Conservation (phyloP, 23 red algal species). For the Gracilaria domingensis region DNA sequence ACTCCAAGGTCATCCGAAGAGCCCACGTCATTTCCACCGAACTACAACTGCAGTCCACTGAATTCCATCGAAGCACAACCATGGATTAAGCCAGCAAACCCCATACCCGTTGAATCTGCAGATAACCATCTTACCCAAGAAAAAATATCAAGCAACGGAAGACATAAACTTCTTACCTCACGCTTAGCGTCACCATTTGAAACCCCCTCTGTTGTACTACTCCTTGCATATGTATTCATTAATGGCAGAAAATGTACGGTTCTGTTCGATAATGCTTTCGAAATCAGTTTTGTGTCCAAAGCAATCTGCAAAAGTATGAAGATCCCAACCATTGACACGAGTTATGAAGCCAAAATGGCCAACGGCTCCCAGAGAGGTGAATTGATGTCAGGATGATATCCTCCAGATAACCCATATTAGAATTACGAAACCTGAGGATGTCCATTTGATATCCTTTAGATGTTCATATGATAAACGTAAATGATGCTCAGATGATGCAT, state of each 20-base stretch:
- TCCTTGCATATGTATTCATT: background rate
- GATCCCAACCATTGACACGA: background rate
- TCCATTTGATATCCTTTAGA: too few relatives aligned
- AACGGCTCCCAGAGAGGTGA: too few relatives aligned
- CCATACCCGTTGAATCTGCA: background rate
- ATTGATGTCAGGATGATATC: too few relatives aligned
- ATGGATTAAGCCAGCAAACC: background rate
- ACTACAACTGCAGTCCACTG: background rate
- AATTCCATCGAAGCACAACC: background rate
- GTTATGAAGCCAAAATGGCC: background rate
- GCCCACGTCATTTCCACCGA: background rate
- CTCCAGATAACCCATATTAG: too few relatives aligned
- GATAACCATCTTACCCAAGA: background rate
- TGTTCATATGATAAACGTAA: too few relatives aligned
- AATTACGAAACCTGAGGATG: too few relatives aligned
- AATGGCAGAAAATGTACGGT: slow-evolving; percentile 21
- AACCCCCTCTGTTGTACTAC: background rate
- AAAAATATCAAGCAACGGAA: background rate
- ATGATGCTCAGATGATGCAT: too few relatives aligned
- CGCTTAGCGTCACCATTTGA: slow-evolving; percentile 7
- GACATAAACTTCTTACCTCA: background rate
- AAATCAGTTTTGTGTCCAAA: slow-evolving; percentile 12
- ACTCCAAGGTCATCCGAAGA: background rate
- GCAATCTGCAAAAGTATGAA: background rate
- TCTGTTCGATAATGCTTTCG: slow-evolving; percentile 4